Evolutionary conservation across 306 rosid genomes (phyloP).

Genomic region (Delonix regia): DNA sequence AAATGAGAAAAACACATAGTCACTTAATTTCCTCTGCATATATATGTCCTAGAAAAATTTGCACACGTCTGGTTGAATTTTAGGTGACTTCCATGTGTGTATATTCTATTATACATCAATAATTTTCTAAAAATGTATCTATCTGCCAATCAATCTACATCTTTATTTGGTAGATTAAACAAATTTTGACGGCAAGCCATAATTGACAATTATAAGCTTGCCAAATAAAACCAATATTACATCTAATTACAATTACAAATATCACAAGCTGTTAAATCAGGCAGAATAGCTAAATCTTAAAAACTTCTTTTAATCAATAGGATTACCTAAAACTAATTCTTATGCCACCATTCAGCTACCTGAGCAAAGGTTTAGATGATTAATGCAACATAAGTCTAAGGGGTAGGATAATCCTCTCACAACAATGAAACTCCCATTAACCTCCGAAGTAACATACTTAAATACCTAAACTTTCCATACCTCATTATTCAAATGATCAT

Average conservation of each 20-base stretch:
- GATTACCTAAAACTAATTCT: not conserved
- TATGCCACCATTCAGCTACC: not conserved
- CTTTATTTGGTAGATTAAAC: not conserved
- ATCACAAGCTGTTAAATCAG: not conserved
- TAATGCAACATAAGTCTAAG: not conserved
- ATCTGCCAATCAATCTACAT: not conserved
- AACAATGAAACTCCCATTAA: slow-evolving; percentile 11
- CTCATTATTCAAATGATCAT: slow-evolving; percentile 55
- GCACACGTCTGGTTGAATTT: not conserved
- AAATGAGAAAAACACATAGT: not conserved
- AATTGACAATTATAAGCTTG: not conserved
- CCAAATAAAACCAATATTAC: not conserved
- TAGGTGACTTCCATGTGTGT: not conserved
- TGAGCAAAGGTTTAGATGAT: not conserved
- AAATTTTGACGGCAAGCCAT: not conserved
- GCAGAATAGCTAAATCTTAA: slow-evolving; percentile 7
- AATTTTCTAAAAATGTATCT: not conserved
- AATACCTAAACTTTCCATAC: slow-evolving; percentile 37
- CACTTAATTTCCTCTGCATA: not conserved
- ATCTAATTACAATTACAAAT: slow-evolving; percentile 14
- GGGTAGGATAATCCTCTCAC: not conserved
- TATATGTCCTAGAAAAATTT: not conserved
- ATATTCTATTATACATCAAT: not conserved
- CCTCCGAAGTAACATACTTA: not conserved
- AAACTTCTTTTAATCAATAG: not conserved